Base-by-base conservation (phyloP, 2,329 filamentous ascomycete species). In the Aspergillus viridinutans region DNA sequence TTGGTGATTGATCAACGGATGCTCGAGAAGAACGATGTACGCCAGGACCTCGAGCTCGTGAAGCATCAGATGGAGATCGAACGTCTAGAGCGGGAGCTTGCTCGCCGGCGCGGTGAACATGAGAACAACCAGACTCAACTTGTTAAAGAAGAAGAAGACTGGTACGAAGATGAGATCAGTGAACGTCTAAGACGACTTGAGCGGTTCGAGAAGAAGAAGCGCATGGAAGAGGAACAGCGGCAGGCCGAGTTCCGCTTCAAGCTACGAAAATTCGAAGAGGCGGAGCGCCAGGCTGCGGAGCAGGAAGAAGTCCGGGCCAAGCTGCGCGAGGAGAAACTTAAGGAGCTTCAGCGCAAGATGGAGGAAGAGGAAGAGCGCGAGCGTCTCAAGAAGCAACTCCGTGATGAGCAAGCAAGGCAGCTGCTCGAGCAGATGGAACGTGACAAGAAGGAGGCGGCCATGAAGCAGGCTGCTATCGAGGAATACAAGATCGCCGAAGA, bases 301-400 rank as follows among this genome's bases (percentile, higher is more conserved):
- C 61, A 69, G 50, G 71, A 74, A 52, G 69, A 74, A 58, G 54
- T 72, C 35, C 67, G 67, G 54, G 60, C 63, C 6, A 68, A 67
- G 50, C 54, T 73, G 23, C 59, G 64, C 10, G 61, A 69, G 49
- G 65, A 68, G 54, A 65, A 65, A 49, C 57, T 78, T 26, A 62
- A 63, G 55, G 70, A 71, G 21, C 62, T 70, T 6, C 67, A 69
- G 49, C 64, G 68, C 43, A 69, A 72, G 56, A 67, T 72, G 21
- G 71, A 75, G 25, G 72, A 78, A 54, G 76, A 78, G 57, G 74
- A 78, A 50, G 77, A 80, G 57, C 76, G 80, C 45, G 78, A 80
- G 40, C 69, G 64, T 8, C 62, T 75, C 25, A 71, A 66, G 58
- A 65, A 70, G 55, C 64, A 74, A 56, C 60, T 74, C 20, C 58